A percentile compares a stretch with the other conserved stretches of the same genome.
Conservation (phyloP, 768 basidiomycete species). For the Candolleomyces eurysporus region DNA sequence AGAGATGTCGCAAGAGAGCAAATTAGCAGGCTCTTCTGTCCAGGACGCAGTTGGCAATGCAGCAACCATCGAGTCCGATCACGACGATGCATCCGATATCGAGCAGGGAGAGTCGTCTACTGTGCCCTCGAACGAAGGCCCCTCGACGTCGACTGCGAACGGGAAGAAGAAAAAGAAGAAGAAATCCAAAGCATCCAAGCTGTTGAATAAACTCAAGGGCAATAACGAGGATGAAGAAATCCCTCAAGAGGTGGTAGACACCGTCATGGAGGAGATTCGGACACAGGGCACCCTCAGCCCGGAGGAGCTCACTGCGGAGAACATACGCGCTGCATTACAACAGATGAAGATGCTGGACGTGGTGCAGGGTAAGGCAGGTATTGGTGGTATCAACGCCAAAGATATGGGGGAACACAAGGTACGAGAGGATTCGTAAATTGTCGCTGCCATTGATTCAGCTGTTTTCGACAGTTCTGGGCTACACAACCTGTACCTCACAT, state of each 20-base stretch:
- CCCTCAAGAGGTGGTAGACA: conserved; percentile 64
- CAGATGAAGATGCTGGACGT: conserved; percentile 85
- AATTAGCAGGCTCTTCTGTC: neutral
- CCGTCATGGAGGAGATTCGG: conserved; percentile 52
- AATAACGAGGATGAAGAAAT: conserved; percentile 50
- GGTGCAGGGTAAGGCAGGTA: conserved; percentile 74
- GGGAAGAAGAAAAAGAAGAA: conserved; percentile 88
- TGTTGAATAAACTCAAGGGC: conserved; percentile 46
- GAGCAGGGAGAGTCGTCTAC: conserved; percentile 1
- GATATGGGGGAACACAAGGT: conserved; percentile 90
- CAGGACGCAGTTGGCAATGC: conserved; percentile 5
- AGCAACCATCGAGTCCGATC: conserved; percentile 8
- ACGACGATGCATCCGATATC: neutral
- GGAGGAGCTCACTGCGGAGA: conserved; percentile 55
- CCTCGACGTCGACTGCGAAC: conserved; percentile 1
- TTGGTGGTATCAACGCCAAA: conserved; percentile 75
- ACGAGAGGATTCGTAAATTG: conserved; percentile 16
- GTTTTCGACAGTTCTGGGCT: conserved; percentile 76
- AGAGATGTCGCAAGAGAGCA: neutral
- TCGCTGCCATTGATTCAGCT: neutral
- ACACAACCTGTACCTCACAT: conserved; percentile 97
- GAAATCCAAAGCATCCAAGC: conserved; percentile 65
- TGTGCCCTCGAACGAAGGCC: neutral
- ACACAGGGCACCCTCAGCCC: conserved; percentile 36
- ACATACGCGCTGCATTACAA: conserved; percentile 66